These are phyloP conservation scores for Globisporangium abappressorium DNA, from an alignment of 352 stramenopile species.

Conservation along the genomic window DNA sequence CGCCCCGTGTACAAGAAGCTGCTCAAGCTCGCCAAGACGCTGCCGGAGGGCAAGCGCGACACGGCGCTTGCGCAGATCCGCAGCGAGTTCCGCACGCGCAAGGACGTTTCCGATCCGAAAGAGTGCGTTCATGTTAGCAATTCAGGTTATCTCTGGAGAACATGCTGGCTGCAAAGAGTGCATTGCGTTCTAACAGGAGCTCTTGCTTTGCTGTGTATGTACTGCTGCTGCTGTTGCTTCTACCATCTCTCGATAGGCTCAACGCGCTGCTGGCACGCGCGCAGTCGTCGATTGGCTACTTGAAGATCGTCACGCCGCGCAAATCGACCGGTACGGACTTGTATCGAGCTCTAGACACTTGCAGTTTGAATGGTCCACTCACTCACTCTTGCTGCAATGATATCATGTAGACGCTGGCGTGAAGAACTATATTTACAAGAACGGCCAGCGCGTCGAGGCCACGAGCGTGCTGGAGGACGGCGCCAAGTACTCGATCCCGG, in stretches of 20 bases:
- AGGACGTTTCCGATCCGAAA: conserved; percentile 53
- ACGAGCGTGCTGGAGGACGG: conserved; percentile 40
- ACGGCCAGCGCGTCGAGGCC: conserved; percentile 67
- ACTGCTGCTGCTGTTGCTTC: background rate
- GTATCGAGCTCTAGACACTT: background rate
- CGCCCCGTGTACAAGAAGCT: conserved; percentile 87
- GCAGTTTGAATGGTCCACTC: background rate
- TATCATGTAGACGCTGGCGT: conserved; percentile 46
- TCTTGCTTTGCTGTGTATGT: background rate
- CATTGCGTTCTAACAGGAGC: background rate
- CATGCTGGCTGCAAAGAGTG: background rate
- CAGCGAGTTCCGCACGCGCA: conserved; percentile 64
- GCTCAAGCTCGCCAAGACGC: conserved; percentile 67
- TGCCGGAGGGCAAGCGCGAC: conserved; percentile 67
- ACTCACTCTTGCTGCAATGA: background rate
- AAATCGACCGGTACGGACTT: conserved; percentile 38
- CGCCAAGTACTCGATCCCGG: conserved; percentile 66
- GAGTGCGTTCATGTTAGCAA: conserved; percentile 44
- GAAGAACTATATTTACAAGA: conserved; percentile 81
- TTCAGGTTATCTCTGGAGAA: background rate
- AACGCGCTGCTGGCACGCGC: conserved; percentile 67
- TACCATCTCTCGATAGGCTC: conserved; percentile 30
- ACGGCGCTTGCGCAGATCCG: conserved; percentile 71
- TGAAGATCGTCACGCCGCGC: conserved; percentile 86
- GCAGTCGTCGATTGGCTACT: conserved; percentile 77